Percentiles rank a stretch among this genome's conserved stretches.
These are phyloP conservation scores for Canavalia ensiformis DNA, from an alignment of 306 rosid genomes.

Conservation along the genomic window DNA sequence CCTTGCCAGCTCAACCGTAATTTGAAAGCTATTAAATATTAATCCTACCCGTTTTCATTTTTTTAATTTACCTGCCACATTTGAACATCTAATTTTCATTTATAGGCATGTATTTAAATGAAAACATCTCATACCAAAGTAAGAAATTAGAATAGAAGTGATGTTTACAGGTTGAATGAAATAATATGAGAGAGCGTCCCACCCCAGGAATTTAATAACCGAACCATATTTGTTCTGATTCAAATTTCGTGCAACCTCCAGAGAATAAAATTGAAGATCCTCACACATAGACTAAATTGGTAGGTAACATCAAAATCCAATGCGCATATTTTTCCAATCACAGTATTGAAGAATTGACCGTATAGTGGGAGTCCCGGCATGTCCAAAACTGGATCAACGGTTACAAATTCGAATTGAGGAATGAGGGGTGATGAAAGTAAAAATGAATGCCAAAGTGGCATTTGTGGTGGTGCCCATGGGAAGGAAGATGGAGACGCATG, in stretches of 20 bases:
- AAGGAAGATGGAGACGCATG: slow-evolving; percentile 57
- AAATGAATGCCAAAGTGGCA: slow-evolving; percentile 54
- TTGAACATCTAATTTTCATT: slow-evolving; percentile 34
- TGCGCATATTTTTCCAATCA: no score
- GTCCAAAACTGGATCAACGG: slow-evolving; percentile 57
- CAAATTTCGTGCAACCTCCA: not conserved
- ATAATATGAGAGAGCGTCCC: slow-evolving; percentile 1
- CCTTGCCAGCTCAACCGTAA: slow-evolving; percentile 53
- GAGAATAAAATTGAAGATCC: not conserved
- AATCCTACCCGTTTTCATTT: not conserved
- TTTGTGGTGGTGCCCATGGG: slow-evolving; percentile 28
- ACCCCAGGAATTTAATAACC: slow-evolving; percentile 31
- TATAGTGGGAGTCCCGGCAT: not conserved
- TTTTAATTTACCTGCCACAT: not conserved
- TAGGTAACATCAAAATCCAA: not conserved
- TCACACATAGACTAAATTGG: slow-evolving; percentile 9
- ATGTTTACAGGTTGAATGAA: slow-evolving; percentile 33
- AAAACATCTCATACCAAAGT: slow-evolving; percentile 34
- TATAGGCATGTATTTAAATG: not conserved
- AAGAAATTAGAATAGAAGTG: slow-evolving; percentile 39
- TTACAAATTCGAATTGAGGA: slow-evolving; percentile 58
- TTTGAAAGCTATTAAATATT: slow-evolving; percentile 5
- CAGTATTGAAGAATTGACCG: slow-evolving; percentile 3
- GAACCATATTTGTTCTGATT: slow-evolving; percentile 28
- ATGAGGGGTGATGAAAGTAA: not conserved